These are phyloP conservation scores for Cucumis variabilis DNA, from an alignment of 331 rosid species.

Conservation along the genomic window DNA sequence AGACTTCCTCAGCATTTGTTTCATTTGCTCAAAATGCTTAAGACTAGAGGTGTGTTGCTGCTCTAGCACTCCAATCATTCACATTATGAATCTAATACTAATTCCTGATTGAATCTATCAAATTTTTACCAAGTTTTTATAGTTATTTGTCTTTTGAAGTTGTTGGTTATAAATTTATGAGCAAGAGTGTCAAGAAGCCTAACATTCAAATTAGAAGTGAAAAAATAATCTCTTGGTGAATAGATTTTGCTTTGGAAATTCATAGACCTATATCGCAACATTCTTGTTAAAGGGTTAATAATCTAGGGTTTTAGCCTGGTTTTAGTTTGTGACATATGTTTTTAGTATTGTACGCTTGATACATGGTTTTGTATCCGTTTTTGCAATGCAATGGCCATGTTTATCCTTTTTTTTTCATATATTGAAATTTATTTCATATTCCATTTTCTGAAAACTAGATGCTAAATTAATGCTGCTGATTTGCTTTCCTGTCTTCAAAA, in stretches of 20 bases:
- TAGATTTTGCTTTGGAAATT: constrained; percentile 9
- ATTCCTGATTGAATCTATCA: neutral
- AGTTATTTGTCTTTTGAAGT: neutral
- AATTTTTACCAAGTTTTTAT: neutral
- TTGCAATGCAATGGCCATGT: neutral
- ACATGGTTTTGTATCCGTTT: neutral
- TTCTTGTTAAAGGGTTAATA: neutral
- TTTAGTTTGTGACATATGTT: neutral
- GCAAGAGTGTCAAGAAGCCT: constrained; percentile 1
- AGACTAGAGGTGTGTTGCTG: constrained; percentile 65
- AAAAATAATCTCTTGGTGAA: neutral
- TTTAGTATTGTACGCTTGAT: neutral
- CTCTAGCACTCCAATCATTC: constrained; percentile 29
- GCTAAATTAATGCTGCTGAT: neutral
- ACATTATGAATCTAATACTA: neutral
- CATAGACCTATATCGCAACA: neutral
- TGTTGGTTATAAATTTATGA: neutral
- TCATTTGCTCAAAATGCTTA: constrained; percentile 68
- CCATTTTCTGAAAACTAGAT: constrained; percentile 1
- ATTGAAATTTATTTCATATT: neutral
- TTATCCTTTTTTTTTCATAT: neutral
- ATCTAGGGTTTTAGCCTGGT: neutral
- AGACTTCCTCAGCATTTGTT: constrained; percentile 80
- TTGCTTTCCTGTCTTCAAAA: neutral
- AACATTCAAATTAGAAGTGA: neutral